A percentile compares a stretch with the other conserved stretches of the same genome.
phyloP scores from a whole-genome alignment of 768 basidiomycete genomes.

The Boletus pseudo-olivaceus region DNA sequence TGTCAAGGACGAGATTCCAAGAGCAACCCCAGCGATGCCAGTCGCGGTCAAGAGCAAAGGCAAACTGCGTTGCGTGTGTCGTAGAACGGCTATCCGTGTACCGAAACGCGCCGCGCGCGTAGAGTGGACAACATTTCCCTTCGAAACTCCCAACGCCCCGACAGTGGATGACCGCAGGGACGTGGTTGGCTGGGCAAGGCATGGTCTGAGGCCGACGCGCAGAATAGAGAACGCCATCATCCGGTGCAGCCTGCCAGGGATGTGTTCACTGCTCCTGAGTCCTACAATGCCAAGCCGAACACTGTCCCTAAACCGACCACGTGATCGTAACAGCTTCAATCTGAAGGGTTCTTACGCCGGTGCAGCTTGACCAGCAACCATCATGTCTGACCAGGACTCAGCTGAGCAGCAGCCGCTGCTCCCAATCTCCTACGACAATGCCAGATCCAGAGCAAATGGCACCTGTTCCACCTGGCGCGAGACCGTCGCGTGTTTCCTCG shows the following conservation, averaged over 20 bases:
- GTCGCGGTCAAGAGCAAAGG: slow-evolving; percentile 26
- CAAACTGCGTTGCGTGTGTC: slow-evolving; percentile 6
- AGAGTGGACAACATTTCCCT: background rate
- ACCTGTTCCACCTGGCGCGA: slow-evolving; percentile 26
- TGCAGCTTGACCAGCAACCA: slow-evolving; percentile 1
- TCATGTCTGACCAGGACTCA: slow-evolving; percentile 28
- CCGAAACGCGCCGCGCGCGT: background rate
- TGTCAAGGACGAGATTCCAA: slow-evolving; percentile 41
- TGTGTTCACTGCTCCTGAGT: background rate
- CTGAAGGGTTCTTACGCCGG: no score
- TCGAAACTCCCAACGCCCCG: slow-evolving; percentile 2
- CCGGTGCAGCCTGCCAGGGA: no score
- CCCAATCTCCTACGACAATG: slow-evolving; percentile 20
- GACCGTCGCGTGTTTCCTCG: slow-evolving; percentile 45
- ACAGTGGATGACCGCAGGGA: background rate
- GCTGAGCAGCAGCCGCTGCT: slow-evolving; percentile 52
- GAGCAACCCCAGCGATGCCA: slow-evolving; percentile 40
- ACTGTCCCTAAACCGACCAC: slow-evolving; percentile 7
- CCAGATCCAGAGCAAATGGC: slow-evolving; percentile 4
- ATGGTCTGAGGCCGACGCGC: slow-evolving; percentile 19
- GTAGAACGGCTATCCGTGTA: background rate
- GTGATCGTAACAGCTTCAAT: slow-evolving; percentile 5
- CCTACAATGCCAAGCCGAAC: background rate
- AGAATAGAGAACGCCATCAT: slow-evolving; percentile 14
- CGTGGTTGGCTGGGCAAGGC: slow-evolving; percentile 1